A percentile compares a stretch with the other conserved stretches of the same genome.
Conservation (phyloP, 1,284 basidiomycete genomes). For the Tylopilus sp. region DNA sequence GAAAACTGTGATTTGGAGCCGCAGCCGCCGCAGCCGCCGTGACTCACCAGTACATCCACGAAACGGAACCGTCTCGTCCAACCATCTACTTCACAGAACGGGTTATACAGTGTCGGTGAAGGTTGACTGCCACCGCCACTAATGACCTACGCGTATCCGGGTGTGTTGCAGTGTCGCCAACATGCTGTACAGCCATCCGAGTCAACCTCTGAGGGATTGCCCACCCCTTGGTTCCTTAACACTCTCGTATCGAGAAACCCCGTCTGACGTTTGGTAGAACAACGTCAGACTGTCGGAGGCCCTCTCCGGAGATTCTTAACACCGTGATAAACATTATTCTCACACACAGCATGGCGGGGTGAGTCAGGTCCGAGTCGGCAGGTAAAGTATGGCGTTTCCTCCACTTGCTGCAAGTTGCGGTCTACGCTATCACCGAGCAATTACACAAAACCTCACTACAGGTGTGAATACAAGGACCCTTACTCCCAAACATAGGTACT, state of each 20-base stretch:
- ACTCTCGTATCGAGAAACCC: not conserved
- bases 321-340: slow-evolving; percentile 16
- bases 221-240: not conserved
- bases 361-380: slow-evolving; percentile 32
- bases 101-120: not conserved
- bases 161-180: not conserved
- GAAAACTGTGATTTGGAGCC: slow-evolving; percentile 6
- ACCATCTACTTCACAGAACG: not conserved
- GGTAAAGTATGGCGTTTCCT: slow-evolving; percentile 28
- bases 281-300: slow-evolving; percentile 4
- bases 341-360: slow-evolving; percentile 33
- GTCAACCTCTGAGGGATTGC: not conserved
- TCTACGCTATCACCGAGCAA: slow-evolving; percentile 18
- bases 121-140: slow-evolving; percentile 3
- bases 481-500: slow-evolving; percentile 20
- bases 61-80: not conserved
- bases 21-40: too few species aligned
- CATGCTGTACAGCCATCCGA: slow-evolving; percentile 13
- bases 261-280: not conserved
- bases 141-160: not conserved
- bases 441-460: slow-evolving; percentile 19
- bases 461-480: slow-evolving; percentile 13
- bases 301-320: slow-evolving; percentile 15
- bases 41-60: not conserved
- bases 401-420: slow-evolving; percentile 18